Percentiles rank a stretch among this genome's conserved stretches.
These are phyloP conservation scores for Sergeia podlipaevii DNA, from an alignment of 208 protist genomes.

Conservation along the genomic window DNA sequence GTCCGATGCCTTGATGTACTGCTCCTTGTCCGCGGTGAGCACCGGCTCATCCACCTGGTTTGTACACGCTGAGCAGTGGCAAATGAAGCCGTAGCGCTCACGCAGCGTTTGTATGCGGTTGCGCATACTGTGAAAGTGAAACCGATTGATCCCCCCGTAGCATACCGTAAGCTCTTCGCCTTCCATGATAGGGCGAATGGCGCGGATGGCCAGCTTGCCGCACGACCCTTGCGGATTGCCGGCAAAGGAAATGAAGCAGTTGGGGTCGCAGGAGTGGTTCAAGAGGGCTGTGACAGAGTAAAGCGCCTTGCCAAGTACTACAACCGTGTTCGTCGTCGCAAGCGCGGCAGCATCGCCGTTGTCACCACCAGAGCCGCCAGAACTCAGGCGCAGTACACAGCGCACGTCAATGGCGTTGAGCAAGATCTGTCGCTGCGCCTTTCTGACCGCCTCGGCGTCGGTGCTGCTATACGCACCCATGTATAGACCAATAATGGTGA, in stretches of 20 bases:
- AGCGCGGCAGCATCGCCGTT: conserved; percentile 13
- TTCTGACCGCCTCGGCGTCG: conserved; percentile 65
- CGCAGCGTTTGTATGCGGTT: conserved; percentile 62
- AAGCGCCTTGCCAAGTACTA: conserved; percentile 62
- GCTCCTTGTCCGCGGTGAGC: conserved; percentile 45
- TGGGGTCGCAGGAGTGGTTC: conserved; percentile 86
- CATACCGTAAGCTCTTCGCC: conserved; percentile 81
- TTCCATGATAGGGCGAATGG: conserved; percentile 55
- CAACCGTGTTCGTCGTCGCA: conserved; percentile 44
- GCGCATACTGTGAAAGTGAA: conserved; percentile 73
- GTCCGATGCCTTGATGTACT: conserved; percentile 80
- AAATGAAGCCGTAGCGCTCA: conserved; percentile 76
- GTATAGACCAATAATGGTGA: conserved; percentile 56
- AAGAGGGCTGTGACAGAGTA: conserved; percentile 57
- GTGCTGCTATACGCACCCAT: conserved; percentile 41
- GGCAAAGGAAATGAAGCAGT: conserved; percentile 76
- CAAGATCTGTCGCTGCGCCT: conserved; percentile 72
- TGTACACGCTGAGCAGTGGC: conserved; percentile 54
- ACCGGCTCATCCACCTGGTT: conserved; percentile 76
- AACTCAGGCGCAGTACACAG: conserved; percentile 36
- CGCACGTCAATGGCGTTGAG: conserved; percentile 56
- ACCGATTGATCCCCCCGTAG: conserved; percentile 67
- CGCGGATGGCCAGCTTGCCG: conserved; percentile 43
- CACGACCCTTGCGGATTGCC: conserved; percentile 72
- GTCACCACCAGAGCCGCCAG: conserved; percentile 1